These are phyloP conservation scores for Thuja plicata DNA, from an alignment of 83 land plant genomes.

Conservation along the genomic window DNA sequence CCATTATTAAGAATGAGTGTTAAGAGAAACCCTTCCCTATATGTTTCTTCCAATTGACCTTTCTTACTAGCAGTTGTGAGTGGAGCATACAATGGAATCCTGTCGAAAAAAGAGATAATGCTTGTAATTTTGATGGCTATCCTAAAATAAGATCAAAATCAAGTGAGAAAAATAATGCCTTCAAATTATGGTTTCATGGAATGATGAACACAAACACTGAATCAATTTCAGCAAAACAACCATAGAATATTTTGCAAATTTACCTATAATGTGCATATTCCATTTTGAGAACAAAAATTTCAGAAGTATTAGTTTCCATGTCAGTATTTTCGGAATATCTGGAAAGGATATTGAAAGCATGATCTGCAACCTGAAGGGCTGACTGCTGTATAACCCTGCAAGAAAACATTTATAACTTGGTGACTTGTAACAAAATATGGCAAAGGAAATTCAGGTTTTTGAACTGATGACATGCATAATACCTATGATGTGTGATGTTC, in stretches of 20 bases:
- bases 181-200: not conserved
- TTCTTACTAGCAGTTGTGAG: slow-evolving; percentile 41
- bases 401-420: not conserved
- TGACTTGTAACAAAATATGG: not conserved
- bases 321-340: slow-evolving; percentile 18
- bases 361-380: slow-evolving; percentile 49
- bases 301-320: not conserved
- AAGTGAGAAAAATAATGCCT: not conserved
- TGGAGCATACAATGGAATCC: slow-evolving; percentile 63
- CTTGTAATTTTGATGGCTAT: not conserved
- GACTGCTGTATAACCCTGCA: slow-evolving; percentile 55
- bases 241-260: not conserved
- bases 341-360: slow-evolving; percentile 41
- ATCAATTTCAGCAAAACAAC: not conserved
- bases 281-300: slow-evolving; percentile 32
- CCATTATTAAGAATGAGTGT: slow-evolving; percentile 60
- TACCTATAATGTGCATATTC: slow-evolving; percentile 61
- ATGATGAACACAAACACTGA: not conserved
- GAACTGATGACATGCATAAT: not conserved
- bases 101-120: slow-evolving; percentile 21
- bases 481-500: slow-evolving; percentile 77
- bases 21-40: slow-evolving; percentile 76
- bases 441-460: not conserved
- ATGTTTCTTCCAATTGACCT: slow-evolving; percentile 17
- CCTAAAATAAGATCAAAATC: not conserved